phyloP scores from a whole-genome alignment of 1,284 basidiomycete genomes.

The Coniophora puteana region DNA sequence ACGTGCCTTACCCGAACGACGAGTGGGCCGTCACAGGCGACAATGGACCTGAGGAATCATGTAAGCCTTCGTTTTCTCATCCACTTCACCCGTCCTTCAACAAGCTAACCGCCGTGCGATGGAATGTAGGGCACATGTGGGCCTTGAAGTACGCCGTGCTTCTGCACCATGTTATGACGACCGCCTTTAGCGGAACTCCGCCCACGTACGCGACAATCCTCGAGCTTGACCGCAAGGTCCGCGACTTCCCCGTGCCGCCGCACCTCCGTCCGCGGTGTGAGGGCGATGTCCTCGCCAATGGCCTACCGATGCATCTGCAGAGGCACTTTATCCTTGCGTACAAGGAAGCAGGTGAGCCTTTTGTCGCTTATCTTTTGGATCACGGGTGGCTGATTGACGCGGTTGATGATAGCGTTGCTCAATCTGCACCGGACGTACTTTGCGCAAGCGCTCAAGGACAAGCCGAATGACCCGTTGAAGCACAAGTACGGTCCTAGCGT shows the following conservation, averaged over 20 bases:
- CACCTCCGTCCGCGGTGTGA: slow-evolving; percentile 39
- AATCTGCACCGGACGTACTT: slow-evolving; percentile 69
- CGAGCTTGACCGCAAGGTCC: slow-evolving; percentile 45
- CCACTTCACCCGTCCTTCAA: not conserved
- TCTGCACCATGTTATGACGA: slow-evolving; percentile 46
- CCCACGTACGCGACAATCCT: slow-evolving; percentile 46
- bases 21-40: slow-evolving; percentile 32
- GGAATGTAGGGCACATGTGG: slow-evolving; percentile 50
- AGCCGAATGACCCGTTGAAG: slow-evolving; percentile 49
- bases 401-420: slow-evolving; percentile 46
- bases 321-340: slow-evolving; percentile 43
- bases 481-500: slow-evolving; percentile 67
- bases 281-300: slow-evolving; percentile 14
- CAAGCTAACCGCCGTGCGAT: not conserved
- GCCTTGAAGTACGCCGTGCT: slow-evolving; percentile 49
- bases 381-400: slow-evolving; percentile 1
- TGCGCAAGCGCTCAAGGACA: slow-evolving; percentile 58
- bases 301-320: slow-evolving; percentile 31
- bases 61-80: slow-evolving; percentile 32
- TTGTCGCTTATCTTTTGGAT: not conserved
- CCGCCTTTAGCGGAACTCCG: slow-evolving; percentile 50
- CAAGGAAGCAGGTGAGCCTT: slow-evolving; percentile 56
- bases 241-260: slow-evolving; percentile 51
- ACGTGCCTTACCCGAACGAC: slow-evolving; percentile 52
- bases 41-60: slow-evolving; percentile 42